Percentiles rank a stretch among this genome's conserved stretches.
These are phyloP conservation scores for Leishmania mexicana DNA, from an alignment of 208 protist genomes.

Conservation along the genomic window DNA sequence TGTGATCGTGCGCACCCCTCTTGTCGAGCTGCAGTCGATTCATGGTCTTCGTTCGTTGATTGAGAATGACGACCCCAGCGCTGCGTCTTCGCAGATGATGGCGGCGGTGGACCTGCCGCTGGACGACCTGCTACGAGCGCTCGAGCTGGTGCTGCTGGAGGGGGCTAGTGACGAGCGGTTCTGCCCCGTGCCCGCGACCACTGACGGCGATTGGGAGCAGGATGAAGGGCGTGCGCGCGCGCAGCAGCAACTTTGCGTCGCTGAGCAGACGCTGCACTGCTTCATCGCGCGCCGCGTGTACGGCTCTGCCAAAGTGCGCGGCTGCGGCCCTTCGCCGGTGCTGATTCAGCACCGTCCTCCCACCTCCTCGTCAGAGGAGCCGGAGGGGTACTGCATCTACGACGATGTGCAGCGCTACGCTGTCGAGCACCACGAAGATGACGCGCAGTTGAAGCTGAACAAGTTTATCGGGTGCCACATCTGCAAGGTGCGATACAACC, in stretches of 20 bases:
- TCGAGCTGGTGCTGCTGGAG: constrained; percentile 54
- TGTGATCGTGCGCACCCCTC: constrained; percentile 29
- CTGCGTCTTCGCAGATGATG: constrained; percentile 3
- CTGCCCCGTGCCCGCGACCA: constrained; percentile 6
- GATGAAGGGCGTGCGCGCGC: not conserved
- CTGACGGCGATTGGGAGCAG: not conserved
- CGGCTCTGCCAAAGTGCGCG: constrained; percentile 28
- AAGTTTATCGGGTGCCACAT: constrained; percentile 80
- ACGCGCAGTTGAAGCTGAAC: constrained; percentile 45
- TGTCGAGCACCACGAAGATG: constrained; percentile 43
- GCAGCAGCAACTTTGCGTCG: constrained; percentile 18
- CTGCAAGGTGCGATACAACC: constrained; percentile 85
- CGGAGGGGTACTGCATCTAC: constrained; percentile 73
- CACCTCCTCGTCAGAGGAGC: constrained; percentile 62
- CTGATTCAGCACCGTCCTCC: constrained; percentile 51
- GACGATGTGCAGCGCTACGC: constrained; percentile 78
- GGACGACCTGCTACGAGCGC: constrained; percentile 40
- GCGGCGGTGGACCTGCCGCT: constrained; percentile 22
- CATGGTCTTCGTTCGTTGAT: constrained; percentile 17
- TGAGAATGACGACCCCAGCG: not conserved
- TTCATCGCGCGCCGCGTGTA: constrained; percentile 79
- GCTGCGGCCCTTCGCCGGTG: constrained; percentile 57
- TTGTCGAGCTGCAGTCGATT: constrained; percentile 25
- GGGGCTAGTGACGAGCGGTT: constrained; percentile 34
- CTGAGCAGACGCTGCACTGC: constrained; percentile 62